Base-by-base conservation (phyloP, 2,329 filamentous ascomycete genomes). In the Aspergillus sp. region DNA sequence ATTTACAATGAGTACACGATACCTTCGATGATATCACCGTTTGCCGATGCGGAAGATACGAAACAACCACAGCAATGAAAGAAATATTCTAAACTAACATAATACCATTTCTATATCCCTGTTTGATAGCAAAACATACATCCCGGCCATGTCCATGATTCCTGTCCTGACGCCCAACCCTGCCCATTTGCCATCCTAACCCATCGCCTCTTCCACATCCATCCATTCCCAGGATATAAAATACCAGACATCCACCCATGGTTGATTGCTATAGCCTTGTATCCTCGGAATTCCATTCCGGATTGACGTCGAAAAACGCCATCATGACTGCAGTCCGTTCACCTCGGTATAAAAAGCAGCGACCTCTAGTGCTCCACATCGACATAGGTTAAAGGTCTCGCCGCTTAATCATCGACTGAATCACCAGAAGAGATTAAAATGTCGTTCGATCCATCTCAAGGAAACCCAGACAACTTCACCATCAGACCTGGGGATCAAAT, bases 401-500 rank as follows among this genome's bases (percentile, higher is more conserved):
- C 27, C 26, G 19, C 27, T 37, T 36, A 19, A 36, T 36, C 33
- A 19, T 19, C 19, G 19, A 19, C 19, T 2, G 4, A 19, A 19
- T 19, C 19, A 19, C 19, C 19, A 19, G 12, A 7, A 37, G 11
- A 37, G 3, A 26, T 7, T 27, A 36, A 7, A 10, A 40, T 40
- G 39, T 27, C 12, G 19, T 40, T 30, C 13, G 30, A 40, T 10
- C 7, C 30, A 9, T 30, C 39, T 9, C 7, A 8, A 29, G 30
- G 13, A 5, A 40, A 40, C 29, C 39, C 39, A 27, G 39, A 13
- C 39, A 40, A 40, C 39, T 33, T 40, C 39, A 36, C 35, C 26
- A 45, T 49, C 9, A 33, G 37, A 7, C 41, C 43, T 39, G 38
- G 36, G 10, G 43, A 37, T 6, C 44, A 52, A 35, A 41, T 48